Percentiles rank a stretch among this genome's conserved stretches.
These are phyloP conservation scores for Achlya hypogyna DNA, from an alignment of 352 stramenopile genomes.

Conservation along the genomic window DNA sequence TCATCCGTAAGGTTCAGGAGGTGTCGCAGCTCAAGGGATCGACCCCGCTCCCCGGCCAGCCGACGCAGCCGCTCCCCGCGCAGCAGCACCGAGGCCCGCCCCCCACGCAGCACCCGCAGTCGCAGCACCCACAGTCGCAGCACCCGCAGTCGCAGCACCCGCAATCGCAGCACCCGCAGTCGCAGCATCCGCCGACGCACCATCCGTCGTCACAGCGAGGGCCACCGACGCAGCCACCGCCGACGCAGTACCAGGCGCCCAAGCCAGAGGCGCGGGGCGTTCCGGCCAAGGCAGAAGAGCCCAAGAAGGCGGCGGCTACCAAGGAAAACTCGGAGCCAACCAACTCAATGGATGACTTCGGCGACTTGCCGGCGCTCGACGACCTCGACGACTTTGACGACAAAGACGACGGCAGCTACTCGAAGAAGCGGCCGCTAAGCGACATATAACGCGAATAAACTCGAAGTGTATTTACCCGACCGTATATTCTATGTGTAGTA, in stretches of 20 bases:
- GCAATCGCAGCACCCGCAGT: neutral
- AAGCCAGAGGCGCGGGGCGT: neutral
- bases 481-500: neutral
- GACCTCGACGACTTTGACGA: slow-evolving; percentile 65
- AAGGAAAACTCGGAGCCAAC: slow-evolving; percentile 9
- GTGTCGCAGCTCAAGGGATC: slow-evolving; percentile 2
- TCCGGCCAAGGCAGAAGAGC: slow-evolving; percentile 17
- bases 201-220: neutral
- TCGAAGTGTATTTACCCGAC: slow-evolving; percentile 20
- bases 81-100: slow-evolving; percentile 7
- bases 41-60: neutral
- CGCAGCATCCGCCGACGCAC: neutral
- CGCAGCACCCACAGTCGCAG: neutral
- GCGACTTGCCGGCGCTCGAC: slow-evolving; percentile 61
- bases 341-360: slow-evolving; percentile 62
- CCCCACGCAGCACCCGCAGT: slow-evolving; percentile 7
- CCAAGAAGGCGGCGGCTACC: slow-evolving; percentile 18
- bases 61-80: slow-evolving; percentile 8
- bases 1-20: slow-evolving; percentile 49
- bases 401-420: slow-evolving; percentile 16
- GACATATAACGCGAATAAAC: slow-evolving; percentile 16
- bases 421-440: slow-evolving; percentile 9
- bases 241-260: neutral
- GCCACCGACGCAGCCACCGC: slow-evolving; percentile 1
- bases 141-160: neutral